Base-by-base conservation (phyloP, 495 filamentous ascomycete genomes). In the Penicillium goetzii region DNA sequence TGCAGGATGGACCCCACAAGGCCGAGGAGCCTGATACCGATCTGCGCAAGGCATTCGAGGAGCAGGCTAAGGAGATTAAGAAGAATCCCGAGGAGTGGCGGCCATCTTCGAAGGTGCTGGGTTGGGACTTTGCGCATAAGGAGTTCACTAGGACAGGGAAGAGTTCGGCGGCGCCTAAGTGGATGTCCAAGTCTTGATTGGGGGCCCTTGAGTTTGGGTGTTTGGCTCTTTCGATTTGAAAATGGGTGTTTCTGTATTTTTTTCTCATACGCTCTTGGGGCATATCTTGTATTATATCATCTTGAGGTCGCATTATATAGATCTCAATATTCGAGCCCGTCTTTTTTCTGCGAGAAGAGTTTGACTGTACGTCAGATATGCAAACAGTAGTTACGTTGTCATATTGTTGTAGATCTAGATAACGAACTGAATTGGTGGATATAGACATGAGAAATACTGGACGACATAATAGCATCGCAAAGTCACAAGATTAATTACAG, bases 1-100 rank as follows among this genome's bases (percentile, higher is more conserved):
- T 73, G 47, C 15, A 63, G 47, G 64, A 66, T 34, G 69, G 64
- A 59, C 69, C 68, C 0, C 64, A 80, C 25, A 61, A 70, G 11
- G 57, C 55, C n/a, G 69, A 73, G 58, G 59, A 81, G 63, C 65
- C 77, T 0, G 66, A 78, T 30, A 59, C 68, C 9, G 41, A 69
- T 2, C 38, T 71, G 58, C 70, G 72, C 5, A 67, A 74, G 56
- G 69, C 71, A 2, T 77, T 62, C 58, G 62, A 79, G 72, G 75
- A 84, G 66, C 84, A 88, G 71, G 89, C 87, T 10, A 73, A 86
- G 81, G 78, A 82, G 65, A 61, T 91, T 64, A 73, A 89, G 47
- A 64, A 75, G 49, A 70, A 76, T 12, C 68, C 69, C 63, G 68
- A 72, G 58, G 30, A 68, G 1, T 83, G 80, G 80, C 67, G 73